These are phyloP conservation scores for Litchi chinensis DNA, from an alignment of 345 rosid species.

Conservation along the genomic window DNA sequence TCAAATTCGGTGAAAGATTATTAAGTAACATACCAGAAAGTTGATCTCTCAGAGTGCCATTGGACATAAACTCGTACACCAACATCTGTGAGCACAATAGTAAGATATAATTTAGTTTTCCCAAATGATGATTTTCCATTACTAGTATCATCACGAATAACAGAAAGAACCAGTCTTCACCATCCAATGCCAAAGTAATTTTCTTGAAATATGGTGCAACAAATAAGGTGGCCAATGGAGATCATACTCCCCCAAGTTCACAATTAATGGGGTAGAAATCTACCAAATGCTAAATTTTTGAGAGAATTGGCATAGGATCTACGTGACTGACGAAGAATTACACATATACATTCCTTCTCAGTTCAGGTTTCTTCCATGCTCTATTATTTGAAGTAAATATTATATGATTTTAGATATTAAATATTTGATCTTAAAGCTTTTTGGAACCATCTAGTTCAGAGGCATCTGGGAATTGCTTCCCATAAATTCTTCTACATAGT, in stretches of 20 bases:
- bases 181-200: neutral
- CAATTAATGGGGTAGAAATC: neutral
- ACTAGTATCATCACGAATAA: neutral
- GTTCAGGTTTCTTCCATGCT: neutral
- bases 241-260: neutral
- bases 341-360: neutral
- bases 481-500: neutral
- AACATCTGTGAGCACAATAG: constrained; percentile 63
- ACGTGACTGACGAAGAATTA: neutral
- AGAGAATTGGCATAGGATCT: neutral
- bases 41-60: constrained; percentile 88
- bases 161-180: neutral
- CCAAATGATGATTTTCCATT: constrained; percentile 5
- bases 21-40: constrained; percentile 59
- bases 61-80: constrained; percentile 86
- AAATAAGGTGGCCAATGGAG: neutral
- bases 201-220: neutral
- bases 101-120: constrained; percentile 12
- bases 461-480: neutral
- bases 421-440: no score
- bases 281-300: neutral
- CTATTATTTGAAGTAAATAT: neutral
- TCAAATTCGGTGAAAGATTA: constrained; percentile 6
- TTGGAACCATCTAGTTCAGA: no score
- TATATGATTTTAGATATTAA: neutral